Base-by-base conservation (phyloP, 1,284 basidiomycete species). In the Ganoderma sinense region DNA sequence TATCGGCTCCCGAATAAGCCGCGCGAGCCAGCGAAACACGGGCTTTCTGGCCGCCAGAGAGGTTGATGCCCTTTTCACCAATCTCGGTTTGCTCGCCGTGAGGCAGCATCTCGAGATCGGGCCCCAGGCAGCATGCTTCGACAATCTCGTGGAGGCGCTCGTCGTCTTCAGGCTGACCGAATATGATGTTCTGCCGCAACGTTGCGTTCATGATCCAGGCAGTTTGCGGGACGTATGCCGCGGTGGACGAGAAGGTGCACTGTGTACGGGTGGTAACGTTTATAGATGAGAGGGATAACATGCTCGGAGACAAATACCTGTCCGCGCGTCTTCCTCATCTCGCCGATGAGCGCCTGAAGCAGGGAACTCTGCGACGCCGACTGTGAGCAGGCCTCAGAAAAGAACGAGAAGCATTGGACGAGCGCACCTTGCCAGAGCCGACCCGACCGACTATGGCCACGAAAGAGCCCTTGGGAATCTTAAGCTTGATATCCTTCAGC, bases 131-230 rank as follows among this genome's bases (percentile, higher is more conserved):
- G 76, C 91, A 94, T 0, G 92, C 88, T 26, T 84, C 75, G 63
- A 93, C 80, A 67, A 91, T 84, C 43, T 86, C 83, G 6, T 83
- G 78, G 77, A 90, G 87, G 70, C 87, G 89, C 48, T 82, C 78
- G 53, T 89, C 87, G 64, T 92, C 85, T 62, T 88, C 88, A 0
- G 84, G 79, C 65, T 86, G 83, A 0, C 91, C 92, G 76, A 94
- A 94, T 0, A 89, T 73, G 66, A 93, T 84, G 76, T 93, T 93
- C 65, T 91, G 86, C 67, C 88, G 84, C 16, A 95, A 80, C 0
- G 91, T 93, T 0, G 90, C 89, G 76, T 93, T 91, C 81, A 89
- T 88, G 74, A 95, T 93, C 93, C 94, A 96, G 0, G 94, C 86
- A 0, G 87, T 85, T 78, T 96, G 94, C 3, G 92, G 89, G 4